A percentile compares a stretch with the other conserved stretches of the same genome.
phyloP scores from a whole-genome alignment of 305 asterid species.

The Fraxinus greggii region DNA sequence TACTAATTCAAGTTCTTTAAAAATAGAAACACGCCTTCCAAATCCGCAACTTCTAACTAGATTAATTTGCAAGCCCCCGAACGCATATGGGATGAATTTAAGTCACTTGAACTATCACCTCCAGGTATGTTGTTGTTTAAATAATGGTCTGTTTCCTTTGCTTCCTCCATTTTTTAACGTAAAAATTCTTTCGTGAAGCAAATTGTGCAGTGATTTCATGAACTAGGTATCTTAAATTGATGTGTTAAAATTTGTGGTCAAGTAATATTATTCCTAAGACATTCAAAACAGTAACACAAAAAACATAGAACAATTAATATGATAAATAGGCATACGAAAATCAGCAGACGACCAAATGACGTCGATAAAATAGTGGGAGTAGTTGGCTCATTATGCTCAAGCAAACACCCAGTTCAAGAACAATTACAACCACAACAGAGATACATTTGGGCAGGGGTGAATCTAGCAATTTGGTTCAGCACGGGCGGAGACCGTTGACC shows the following conservation, averaged over 20 bases:
- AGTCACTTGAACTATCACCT: background rate
- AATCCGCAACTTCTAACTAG: background rate
- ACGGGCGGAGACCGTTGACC: too few species aligned
- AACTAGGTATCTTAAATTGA: background rate
- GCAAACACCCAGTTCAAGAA: background rate
- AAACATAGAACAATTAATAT: too few species aligned
- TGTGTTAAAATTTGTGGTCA: background rate
- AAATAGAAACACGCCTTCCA: conserved; percentile 7
- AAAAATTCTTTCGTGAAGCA: too few species aligned
- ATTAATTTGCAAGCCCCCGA: background rate
- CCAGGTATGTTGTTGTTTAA: background rate
- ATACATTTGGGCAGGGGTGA: too few species aligned
- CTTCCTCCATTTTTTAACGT: too few species aligned
- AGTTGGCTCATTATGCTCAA: background rate
- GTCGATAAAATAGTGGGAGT: background rate
- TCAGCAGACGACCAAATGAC: background rate
- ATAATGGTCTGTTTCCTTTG: background rate
- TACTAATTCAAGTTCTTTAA: background rate
- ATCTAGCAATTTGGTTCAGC: too few species aligned
- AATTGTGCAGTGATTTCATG: background rate
- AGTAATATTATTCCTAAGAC: background rate
- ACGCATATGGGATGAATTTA: background rate
- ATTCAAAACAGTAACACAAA: background rate
- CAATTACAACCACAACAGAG: background rate
- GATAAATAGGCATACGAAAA: background rate